These are phyloP conservation scores for Colletotrichum tofieldiae DNA, from an alignment of 2,329 filamentous ascomycete species.

Conservation along the genomic window DNA sequence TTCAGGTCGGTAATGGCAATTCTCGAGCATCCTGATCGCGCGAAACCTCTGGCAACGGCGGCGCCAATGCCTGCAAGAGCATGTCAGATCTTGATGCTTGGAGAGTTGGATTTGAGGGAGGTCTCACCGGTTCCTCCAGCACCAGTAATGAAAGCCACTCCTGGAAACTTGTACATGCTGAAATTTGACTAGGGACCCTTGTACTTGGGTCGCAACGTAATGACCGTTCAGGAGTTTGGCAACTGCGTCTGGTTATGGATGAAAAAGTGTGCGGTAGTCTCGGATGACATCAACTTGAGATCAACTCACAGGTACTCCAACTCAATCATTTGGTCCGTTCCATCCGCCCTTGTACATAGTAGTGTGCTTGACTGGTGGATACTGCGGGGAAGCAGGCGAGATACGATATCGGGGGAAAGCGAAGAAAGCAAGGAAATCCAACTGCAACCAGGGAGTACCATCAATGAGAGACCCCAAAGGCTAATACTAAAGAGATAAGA, in stretches of 20 bases:
- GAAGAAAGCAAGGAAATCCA: constrained; percentile 1
- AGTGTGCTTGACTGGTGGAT: constrained; percentile 20
- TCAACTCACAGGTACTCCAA: constrained; percentile 16
- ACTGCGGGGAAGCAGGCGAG: constrained; percentile 33
- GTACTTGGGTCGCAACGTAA: neutral
- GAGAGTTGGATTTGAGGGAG: neutral
- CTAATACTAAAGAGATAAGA: constrained; percentile 1
- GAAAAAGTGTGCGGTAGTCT: neutral
- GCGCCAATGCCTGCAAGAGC: constrained; percentile 66
- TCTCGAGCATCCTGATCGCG: constrained; percentile 63
- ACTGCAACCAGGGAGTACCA: neutral
- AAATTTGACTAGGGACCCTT: neutral
- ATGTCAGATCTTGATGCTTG: neutral
- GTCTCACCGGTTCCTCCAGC: constrained; percentile 62
- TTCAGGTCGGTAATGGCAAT: constrained; percentile 71
- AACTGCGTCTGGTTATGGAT: neutral
- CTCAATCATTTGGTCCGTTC: neutral
- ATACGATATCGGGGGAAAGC: constrained; percentile 15
- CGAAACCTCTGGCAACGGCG: constrained; percentile 67
- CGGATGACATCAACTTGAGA: constrained; percentile 2
- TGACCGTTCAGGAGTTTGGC: neutral
- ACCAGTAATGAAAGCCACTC: constrained; percentile 64
- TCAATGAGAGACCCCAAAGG: neutral
- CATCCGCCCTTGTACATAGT: neutral
- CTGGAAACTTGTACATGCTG: constrained; percentile 53